Base-by-base conservation (phyloP, 495 filamentous ascomycete species). In the Pseudotulostoma volvatum region DNA sequence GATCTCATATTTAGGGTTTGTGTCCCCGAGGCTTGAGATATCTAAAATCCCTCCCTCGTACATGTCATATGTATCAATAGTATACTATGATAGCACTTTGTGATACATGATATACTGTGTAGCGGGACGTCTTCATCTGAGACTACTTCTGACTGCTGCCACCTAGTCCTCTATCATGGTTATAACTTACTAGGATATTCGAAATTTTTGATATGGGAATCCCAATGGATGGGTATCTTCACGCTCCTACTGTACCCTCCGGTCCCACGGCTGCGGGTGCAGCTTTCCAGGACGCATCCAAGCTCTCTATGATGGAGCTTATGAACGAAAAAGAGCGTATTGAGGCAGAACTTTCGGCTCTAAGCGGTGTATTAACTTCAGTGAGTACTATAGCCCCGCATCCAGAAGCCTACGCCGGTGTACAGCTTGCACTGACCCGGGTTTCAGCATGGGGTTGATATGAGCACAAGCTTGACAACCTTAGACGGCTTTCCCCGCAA, bases 401-500 rank as follows among this genome's bases (percentile, higher is more conserved):
- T 15, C 30, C n/a, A n/a, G n/a, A n/a, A n/a, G n/a, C n/a, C n/a
- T n/a, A n/a, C n/a, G n/a, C 18, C 40, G 17, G 11, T 40, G 32
- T 21, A 39, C 51, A 20, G 42, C 32, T 31, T 31, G 14, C 18
- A 37, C 39, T 31, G 11, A 28, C 5, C 23, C 23, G 23, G 23
- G 5, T 5, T 14, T 17, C 37, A 94, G 90, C 90, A 96, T 58
- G 76, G 77, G 31, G 90, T 94, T 33, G 79, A 78, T 43, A 96
- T 99, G 92, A 81, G 76, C 54, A 93, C 92, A 2, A 65, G 70
- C 32, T 66, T 99, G 34, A 82, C 81, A 3, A 95, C 92, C 1
- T 75, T 78, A 39, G 92, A 99, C 59, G 92, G 88, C 36, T 99
- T 81, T 55, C 92, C 92, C 21, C 73, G 92, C 48, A 76, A 78